These are phyloP conservation scores for Boletus insuetus DNA, from an alignment of 768 basidiomycete genomes.

Conservation along the genomic window DNA sequence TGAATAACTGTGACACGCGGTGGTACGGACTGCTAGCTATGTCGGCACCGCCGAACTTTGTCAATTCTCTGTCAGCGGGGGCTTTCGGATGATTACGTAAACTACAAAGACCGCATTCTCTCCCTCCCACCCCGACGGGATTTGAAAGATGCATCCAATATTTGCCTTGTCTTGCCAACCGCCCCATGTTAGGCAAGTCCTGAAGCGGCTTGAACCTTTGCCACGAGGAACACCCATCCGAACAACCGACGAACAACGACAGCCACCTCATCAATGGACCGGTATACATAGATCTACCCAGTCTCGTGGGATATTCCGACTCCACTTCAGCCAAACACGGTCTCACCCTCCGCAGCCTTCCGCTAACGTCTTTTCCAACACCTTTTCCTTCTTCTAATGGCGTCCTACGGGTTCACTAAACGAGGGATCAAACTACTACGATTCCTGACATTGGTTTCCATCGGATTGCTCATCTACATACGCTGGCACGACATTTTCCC, in stretches of 20 bases:
- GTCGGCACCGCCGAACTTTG: too few relatives aligned
- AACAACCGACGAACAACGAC: not conserved
- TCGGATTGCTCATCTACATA: slow-evolving; percentile 14
- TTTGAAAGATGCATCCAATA: not conserved
- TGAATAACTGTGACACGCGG: too few relatives aligned
- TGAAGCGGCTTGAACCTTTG: not conserved
- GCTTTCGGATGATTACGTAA: too few relatives aligned
- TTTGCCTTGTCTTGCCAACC: not conserved
- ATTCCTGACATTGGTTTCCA: slow-evolving; percentile 3
- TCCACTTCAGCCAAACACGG: not conserved
- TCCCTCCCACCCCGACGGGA: not conserved
- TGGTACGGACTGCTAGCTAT: too few relatives aligned
- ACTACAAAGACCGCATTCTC: too few relatives aligned
- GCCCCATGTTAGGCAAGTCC: not conserved
- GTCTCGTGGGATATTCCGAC: not conserved
- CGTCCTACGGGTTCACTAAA: slow-evolving; percentile 20
- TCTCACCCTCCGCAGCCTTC: not conserved
- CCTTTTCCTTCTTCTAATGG: slow-evolving; percentile 11
- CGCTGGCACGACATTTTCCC: slow-evolving; percentile 4
- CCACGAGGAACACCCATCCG: not conserved
- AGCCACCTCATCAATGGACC: too few relatives aligned
- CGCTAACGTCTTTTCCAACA: not conserved
- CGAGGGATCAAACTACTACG: slow-evolving; percentile 21
- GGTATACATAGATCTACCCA: not conserved
- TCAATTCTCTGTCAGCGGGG: too few relatives aligned